These are phyloP conservation scores for Picochlorum sp. DNA, from an alignment of 139 green algal species.

Conservation along the genomic window DNA sequence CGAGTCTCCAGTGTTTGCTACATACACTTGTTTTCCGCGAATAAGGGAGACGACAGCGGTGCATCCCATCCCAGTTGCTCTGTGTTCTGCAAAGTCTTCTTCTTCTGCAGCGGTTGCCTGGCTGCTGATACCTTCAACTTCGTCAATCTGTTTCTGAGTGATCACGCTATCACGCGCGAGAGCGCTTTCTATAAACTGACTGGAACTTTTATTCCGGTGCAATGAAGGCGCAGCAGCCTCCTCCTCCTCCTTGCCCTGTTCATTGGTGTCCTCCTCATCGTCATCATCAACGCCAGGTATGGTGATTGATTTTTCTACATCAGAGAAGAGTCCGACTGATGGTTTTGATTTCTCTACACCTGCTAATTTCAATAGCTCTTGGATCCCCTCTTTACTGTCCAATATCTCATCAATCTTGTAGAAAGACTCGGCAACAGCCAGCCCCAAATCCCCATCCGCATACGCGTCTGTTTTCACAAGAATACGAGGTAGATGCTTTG, in stretches of 20 bases:
- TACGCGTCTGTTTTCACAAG: conserved; percentile 16
- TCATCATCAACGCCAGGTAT: too few species aligned
- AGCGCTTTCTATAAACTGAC: too few species aligned
- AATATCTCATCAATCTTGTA: conserved; percentile 37
- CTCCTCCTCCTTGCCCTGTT: too few species aligned
- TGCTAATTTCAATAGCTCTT: conserved; percentile 11
- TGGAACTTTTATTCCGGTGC: too few species aligned
- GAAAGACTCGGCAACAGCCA: conserved; percentile 17
- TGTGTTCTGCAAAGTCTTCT: conserved; percentile 14
- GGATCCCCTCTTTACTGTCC: conserved; percentile 33
- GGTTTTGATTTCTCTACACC: not conserved
- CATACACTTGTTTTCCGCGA: conserved; percentile 7
- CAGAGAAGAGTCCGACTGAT: too few species aligned
- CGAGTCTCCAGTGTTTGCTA: conserved; percentile 65
- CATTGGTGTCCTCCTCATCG: too few species aligned
- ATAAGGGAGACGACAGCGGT: conserved; percentile 26
- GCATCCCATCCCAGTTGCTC: conserved; percentile 22
- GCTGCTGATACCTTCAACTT: not conserved
- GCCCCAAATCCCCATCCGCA: conserved; percentile 8
- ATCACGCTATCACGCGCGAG: too few species aligned
- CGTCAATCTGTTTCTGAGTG: too few species aligned
- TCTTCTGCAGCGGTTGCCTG: not conserved
- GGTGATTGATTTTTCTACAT: too few species aligned
- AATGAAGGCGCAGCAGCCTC: too few species aligned
- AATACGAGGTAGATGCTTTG: conserved; percentile 18